Conservation (phyloP, 2,329 filamentous ascomycete species). For the Claviceps sp. region DNA sequence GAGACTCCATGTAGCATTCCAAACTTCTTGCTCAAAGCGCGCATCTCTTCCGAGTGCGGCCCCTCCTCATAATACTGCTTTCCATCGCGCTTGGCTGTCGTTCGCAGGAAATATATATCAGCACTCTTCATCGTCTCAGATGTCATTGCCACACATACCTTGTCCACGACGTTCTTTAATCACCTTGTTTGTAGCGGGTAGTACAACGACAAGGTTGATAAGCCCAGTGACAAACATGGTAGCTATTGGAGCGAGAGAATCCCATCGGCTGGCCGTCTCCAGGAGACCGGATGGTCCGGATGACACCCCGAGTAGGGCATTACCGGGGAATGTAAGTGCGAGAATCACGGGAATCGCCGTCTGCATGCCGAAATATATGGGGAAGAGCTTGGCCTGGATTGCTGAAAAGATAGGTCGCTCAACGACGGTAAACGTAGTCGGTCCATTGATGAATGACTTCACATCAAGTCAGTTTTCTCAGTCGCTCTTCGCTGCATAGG, state of each 20-base stretch:
- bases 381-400: slow-evolving; percentile 71
- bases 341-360: slow-evolving; percentile 59
- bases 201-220: slow-evolving; percentile 55
- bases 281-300: slow-evolving; percentile 42
- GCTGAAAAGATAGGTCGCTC: slow-evolving; percentile 68
- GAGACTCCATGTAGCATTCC: slow-evolving; percentile 69
- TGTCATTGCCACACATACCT: slow-evolving; percentile 32
- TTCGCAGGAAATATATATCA: slow-evolving; percentile 8
- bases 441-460: slow-evolving; percentile 61
- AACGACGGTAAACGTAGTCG: slow-evolving; percentile 63
- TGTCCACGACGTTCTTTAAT: slow-evolving; percentile 70
- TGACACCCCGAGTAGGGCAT: slow-evolving; percentile 31
- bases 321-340: slow-evolving; percentile 68
- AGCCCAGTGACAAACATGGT: slow-evolving; percentile 58
- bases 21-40: slow-evolving; percentile 65
- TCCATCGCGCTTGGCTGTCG: slow-evolving; percentile 65
- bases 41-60: slow-evolving; percentile 77
- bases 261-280: slow-evolving; percentile 45
- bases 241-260: slow-evolving; percentile 53
- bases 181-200: slow-evolving; percentile 60
- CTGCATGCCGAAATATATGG: slow-evolving; percentile 80
- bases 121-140: neutral
- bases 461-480: neutral
- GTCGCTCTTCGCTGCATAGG: neutral
- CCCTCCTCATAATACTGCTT: slow-evolving; percentile 72